Evolutionary conservation across 495 filamentous ascomycete genomes (phyloP).

Genomic region (Hypoxylon fragiforme): DNA sequence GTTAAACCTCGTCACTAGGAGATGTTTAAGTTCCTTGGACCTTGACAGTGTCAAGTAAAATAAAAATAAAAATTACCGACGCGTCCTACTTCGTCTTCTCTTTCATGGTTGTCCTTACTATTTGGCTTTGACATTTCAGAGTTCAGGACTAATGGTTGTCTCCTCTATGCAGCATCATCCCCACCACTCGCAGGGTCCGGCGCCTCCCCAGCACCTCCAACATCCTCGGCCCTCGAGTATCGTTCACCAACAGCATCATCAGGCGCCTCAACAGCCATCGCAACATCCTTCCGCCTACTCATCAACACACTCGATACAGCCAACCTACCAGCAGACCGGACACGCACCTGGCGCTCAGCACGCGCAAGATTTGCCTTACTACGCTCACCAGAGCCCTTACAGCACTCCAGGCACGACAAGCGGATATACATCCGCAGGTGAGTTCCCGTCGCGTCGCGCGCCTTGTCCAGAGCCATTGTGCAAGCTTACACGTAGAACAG

Average conservation of each 20-base stretch:
- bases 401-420: slow-evolving; percentile 69
- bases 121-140: slow-evolving; percentile 39
- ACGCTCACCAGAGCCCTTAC: slow-evolving; percentile 73
- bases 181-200: slow-evolving; percentile 61
- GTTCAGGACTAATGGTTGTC: slow-evolving; percentile 53
- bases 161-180: slow-evolving; percentile 63
- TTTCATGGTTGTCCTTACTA: slow-evolving; percentile 37
- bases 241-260: slow-evolving; percentile 67
- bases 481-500: slow-evolving; percentile 52
- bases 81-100: slow-evolving; percentile 39
- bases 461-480: not conserved
- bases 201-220: slow-evolving; percentile 59
- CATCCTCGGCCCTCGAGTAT: slow-evolving; percentile 67
- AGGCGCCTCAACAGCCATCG: slow-evolving; percentile 47
- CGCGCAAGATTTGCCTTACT: slow-evolving; percentile 71
- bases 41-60: slow-evolving; percentile 45
- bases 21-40: slow-evolving; percentile 40
- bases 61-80: slow-evolving; percentile 45
- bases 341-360: slow-evolving; percentile 55
- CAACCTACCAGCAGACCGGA: slow-evolving; percentile 55
- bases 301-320: slow-evolving; percentile 54
- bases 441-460: slow-evolving; percentile 44
- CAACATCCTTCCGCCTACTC: slow-evolving; percentile 63
- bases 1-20: slow-evolving; percentile 48
- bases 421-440: slow-evolving; percentile 80